Evolutionary conservation across 305 asterid species (phyloP).

Genomic region (Ajuga reptans): DNA sequence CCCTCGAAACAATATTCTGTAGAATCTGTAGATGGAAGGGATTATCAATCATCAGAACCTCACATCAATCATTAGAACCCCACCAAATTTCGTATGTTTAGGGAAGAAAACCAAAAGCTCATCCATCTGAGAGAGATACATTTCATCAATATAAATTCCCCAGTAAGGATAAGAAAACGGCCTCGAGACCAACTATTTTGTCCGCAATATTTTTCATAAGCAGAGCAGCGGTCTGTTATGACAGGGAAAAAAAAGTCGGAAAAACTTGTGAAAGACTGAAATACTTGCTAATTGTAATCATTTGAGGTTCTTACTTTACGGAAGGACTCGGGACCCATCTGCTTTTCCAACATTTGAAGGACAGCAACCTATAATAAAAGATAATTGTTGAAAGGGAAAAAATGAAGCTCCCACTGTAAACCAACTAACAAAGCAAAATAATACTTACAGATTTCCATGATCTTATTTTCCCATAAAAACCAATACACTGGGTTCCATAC

Average conservation of each 20-base stretch:
- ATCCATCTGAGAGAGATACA: background rate
- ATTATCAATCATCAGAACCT: constrained; percentile 19
- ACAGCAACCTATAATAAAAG: constrained; percentile 61
- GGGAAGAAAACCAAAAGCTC: background rate
- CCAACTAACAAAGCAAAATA: constrained; percentile 15
- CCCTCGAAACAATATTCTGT: constrained; percentile 63
- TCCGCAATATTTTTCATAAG: no score
- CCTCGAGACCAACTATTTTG: no score
- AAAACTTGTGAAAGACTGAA: no score
- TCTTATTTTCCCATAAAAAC: constrained; percentile 94
- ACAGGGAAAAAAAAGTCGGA: no score
- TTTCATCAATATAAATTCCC: background rate
- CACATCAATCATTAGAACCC: constrained; percentile 18
- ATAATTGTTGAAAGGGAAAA: constrained; percentile 10
- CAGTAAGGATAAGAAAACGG: background rate
- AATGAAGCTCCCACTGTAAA: constrained; percentile 11
- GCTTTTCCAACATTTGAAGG: constrained; percentile 97
- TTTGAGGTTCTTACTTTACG: constrained; percentile 61
- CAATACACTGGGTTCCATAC: constrained; percentile 86
- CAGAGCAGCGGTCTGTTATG: no score
- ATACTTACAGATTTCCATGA: constrained; percentile 94
- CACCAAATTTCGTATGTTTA: background rate
- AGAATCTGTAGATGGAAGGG: constrained; percentile 59
- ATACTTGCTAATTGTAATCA: no score
- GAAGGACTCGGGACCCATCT: constrained; percentile 99